phyloP scores from a whole-genome alignment of 2,329 filamentous ascomycete genomes.

The Pseudocercospora macadamiae region DNA sequence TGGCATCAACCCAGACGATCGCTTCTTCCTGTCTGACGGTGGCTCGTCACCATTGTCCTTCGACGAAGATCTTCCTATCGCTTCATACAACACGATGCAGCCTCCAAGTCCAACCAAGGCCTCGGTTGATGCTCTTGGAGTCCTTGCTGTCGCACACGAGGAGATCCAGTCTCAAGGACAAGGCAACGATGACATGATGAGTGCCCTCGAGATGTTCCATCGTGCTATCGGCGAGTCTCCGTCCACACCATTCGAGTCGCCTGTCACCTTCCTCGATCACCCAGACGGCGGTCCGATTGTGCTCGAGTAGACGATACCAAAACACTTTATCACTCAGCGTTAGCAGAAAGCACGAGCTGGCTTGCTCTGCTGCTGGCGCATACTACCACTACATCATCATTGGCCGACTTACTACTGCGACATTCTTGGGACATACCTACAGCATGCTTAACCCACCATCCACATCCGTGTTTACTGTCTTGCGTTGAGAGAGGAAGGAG shows the following conservation, averaged over 20 bases:
- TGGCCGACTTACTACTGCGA: neutral
- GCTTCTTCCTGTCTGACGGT: constrained; percentile 11
- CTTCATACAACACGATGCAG: neutral
- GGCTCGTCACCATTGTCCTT: neutral
- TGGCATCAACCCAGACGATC: neutral
- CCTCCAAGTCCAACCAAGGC: neutral
- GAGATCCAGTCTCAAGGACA: neutral
- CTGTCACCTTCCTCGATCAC: neutral
- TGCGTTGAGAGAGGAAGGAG: neutral
- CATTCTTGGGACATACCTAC: constrained; percentile 1
- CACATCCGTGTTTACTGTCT: neutral
- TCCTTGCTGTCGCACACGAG: neutral
- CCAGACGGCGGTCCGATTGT: too few species aligned
- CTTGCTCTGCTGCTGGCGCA: too few species aligned
- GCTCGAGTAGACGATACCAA: too few species aligned
- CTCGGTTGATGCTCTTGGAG: neutral
- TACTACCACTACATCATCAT: neutral
- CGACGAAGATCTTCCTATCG: neutral
- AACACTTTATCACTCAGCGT: too few species aligned
- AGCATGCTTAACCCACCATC: constrained; percentile 1
- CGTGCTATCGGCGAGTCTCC: neutral
- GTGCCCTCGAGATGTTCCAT: neutral
- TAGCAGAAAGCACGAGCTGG: too few species aligned
- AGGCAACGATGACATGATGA: neutral
- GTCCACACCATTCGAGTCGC: neutral